Base-by-base conservation (phyloP, 2,329 filamentous ascomycete genomes). In the Boeremia lycopersici region DNA sequence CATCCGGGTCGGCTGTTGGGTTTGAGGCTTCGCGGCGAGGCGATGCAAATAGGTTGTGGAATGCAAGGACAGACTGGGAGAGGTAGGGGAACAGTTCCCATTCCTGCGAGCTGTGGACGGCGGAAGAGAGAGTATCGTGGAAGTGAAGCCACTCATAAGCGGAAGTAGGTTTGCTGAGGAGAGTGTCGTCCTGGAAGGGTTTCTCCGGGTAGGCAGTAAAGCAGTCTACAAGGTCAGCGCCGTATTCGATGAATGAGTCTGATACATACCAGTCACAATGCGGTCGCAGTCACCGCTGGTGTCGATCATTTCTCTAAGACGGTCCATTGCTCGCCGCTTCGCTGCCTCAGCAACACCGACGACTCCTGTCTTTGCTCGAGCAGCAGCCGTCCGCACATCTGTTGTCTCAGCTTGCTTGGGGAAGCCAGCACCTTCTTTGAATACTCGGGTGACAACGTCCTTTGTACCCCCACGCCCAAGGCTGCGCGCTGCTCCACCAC, bases 71-170 rank as follows among this genome's bases (percentile, higher is more conserved):
- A 0, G 93, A 88, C 63, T 95, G 90, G 66, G 88, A 90, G 43
- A 98, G 84, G 72, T 99, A 99, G 0, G 91, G 88, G 0, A 84
- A 85, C 13, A 99, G 79, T 74, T 99, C 95, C 90, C 95, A 99
- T 51, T 96, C 93, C 72, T 97, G 93, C 55, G 85, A 87, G n/a
- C 86, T 79, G 70, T 88, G 96, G 1, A 98, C 83, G 34, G 88
- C 86, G 0, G 88, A 87, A 23, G 91, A 91, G 59, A 96, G 87
- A 0, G 81, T 80, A 67, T 98, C 95, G 74, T 97, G 90, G 75
- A 99, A 98, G 73, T 96, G 82, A 50, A 99, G 84, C 95, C 95
- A 99, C 69, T 97, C 93, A 74, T 96, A 96, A 0, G 91, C 91
- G 1, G 84, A 79, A 62, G 89, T 87, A 0, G 96, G 96, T 71